phyloP scores from a whole-genome alignment of 129 eudicot species.

The Artemisia annua region DNA sequence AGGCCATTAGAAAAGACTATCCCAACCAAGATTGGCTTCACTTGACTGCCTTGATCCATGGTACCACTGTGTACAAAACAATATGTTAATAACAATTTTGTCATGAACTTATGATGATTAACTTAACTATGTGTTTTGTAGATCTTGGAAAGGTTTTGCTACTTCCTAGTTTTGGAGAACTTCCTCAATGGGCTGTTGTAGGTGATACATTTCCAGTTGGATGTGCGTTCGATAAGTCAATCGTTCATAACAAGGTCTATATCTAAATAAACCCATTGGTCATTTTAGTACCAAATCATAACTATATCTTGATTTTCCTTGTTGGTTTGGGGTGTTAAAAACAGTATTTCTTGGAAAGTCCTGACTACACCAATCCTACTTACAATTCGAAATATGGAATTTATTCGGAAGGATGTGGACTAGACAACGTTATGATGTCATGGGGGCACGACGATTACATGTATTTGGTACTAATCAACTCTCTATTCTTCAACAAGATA shows the following conservation, averaged over 20 bases:
- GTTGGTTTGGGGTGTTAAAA: neutral
- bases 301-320: neutral
- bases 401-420: conserved; percentile 76
- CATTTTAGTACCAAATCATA: neutral
- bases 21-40: conserved; percentile 83
- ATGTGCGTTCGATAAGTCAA: conserved; percentile 77
- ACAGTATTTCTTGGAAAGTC: conserved; percentile 72
- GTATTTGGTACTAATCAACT: conserved; percentile 60
- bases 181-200: conserved; percentile 98
- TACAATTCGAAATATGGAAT: conserved; percentile 71
- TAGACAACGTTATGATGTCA: conserved; percentile 75
- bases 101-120: neutral
- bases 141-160: conserved; percentile 89
- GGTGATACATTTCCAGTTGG: conserved; percentile 94
- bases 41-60: conserved; percentile 69
- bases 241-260: conserved; percentile 79
- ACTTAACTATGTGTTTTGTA: conserved; percentile 22
- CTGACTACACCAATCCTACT: conserved; percentile 58
- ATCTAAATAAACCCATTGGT: neutral
- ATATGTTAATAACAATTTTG: neutral
- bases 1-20: conserved; percentile 74
- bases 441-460: conserved; percentile 99
- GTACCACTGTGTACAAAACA: conserved; percentile 22
- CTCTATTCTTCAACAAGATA: neutral
- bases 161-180: conserved; percentile 77